phyloP scores from a whole-genome alignment of 1,284 basidiomycete species.

The Sanghuangporus baumii region DNA sequence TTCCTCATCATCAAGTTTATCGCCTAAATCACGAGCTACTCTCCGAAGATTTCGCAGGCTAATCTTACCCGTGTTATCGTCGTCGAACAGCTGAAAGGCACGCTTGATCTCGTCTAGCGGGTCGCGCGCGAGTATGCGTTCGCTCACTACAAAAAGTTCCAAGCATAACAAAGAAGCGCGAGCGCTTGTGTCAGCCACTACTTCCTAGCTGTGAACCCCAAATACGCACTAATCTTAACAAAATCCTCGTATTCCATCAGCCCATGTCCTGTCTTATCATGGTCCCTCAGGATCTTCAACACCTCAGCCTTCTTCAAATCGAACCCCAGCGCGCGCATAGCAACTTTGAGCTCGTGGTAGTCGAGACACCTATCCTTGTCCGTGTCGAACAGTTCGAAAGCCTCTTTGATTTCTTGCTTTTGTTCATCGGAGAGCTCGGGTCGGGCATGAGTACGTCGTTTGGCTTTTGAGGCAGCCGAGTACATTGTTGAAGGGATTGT shows the following conservation, averaged over 20 bases:
- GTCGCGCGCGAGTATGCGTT: slow-evolving; percentile 88
- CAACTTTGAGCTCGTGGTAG: slow-evolving; percentile 98
- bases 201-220: slow-evolving; percentile 20
- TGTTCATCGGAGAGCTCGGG: slow-evolving; percentile 92
- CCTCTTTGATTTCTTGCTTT: slow-evolving; percentile 96
- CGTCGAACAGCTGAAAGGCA: slow-evolving; percentile 95
- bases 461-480: slow-evolving; percentile 69
- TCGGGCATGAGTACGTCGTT: slow-evolving; percentile 62
- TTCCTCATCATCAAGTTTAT: slow-evolving; percentile 94
- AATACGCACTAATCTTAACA: slow-evolving; percentile 86
- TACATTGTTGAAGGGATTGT: slow-evolving; percentile 44
- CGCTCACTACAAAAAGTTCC: slow-evolving; percentile 66
- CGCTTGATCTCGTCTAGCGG: slow-evolving; percentile 95
- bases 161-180: not conserved
- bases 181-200: slow-evolving; percentile 1
- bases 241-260: slow-evolving; percentile 95
- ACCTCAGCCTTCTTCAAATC: slow-evolving; percentile 99
- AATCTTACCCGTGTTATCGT: slow-evolving; percentile 94
- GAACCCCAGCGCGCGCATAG: slow-evolving; percentile 96
- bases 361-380: slow-evolving; percentile 97
- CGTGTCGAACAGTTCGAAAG: slow-evolving; percentile 96
- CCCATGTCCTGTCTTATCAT: slow-evolving; percentile 87
- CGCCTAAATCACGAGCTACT: slow-evolving; percentile 97
- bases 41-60: slow-evolving; percentile 85
- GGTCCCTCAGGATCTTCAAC: slow-evolving; percentile 87